A percentile compares a stretch with the other conserved stretches of the same genome.
phyloP scores from a whole-genome alignment of 2,329 filamentous ascomycete genomes.

The Neopestalotiopsis sp. region DNA sequence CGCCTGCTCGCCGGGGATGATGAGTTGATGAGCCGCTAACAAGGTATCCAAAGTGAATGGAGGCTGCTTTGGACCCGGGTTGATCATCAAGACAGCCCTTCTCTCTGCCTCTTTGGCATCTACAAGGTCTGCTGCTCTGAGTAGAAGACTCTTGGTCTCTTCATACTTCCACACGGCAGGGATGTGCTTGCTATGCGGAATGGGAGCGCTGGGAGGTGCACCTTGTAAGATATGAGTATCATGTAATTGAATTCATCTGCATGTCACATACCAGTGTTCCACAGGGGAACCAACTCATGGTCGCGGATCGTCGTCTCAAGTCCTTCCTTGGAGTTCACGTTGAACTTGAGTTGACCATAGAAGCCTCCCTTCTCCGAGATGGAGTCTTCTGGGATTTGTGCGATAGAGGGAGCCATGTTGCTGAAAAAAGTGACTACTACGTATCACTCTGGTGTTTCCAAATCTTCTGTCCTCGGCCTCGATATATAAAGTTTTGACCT shows the following conservation, averaged over 20 bases:
- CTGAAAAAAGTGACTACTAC: neutral
- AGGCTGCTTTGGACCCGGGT: slow-evolving; percentile 35
- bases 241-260: neutral
- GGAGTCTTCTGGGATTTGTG: neutral
- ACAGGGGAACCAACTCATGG: slow-evolving; percentile 2
- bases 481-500: too few species aligned
- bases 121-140: neutral
- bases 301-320: slow-evolving; percentile 2
- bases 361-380: neutral
- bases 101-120: slow-evolving; percentile 5
- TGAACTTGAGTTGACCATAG: neutral
- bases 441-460: neutral
- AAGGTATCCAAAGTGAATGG: slow-evolving; percentile 60
- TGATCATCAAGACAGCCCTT: slow-evolving; percentile 10
- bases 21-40: slow-evolving; percentile 58
- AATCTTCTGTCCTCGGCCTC: neutral
- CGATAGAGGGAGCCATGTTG: neutral
- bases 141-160: slow-evolving; percentile 2
- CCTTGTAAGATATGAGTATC: neutral
- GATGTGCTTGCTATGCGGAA: slow-evolving; percentile 1
- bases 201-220: neutral
- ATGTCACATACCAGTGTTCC: neutral
- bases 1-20: slow-evolving; percentile 57
- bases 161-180: slow-evolving; percentile 7
- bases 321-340: neutral